A percentile compares a stretch with the other conserved stretches of the same genome.
These are phyloP conservation scores for Boletus vermiculosoides DNA, from an alignment of 768 basidiomycete species.

Conservation along the genomic window DNA sequence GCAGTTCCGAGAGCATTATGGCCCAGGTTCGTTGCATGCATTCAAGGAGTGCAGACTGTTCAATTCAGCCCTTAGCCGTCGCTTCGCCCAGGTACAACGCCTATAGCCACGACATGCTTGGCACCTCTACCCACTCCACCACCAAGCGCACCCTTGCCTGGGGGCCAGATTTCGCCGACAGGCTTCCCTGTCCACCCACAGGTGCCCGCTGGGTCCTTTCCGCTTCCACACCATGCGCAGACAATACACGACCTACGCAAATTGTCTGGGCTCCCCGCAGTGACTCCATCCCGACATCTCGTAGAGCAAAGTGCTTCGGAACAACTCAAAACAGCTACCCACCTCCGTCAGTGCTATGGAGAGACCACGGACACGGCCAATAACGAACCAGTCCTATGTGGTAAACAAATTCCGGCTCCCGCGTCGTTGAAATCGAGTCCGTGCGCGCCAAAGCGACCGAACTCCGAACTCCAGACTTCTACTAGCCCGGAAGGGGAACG, in stretches of 20 bases:
- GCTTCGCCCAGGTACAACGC: slow-evolving; percentile 8
- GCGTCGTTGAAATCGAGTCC: background rate
- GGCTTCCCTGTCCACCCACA: slow-evolving; percentile 14
- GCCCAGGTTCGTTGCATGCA: slow-evolving; percentile 19
- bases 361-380: background rate
- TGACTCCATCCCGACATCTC: slow-evolving; percentile 1
- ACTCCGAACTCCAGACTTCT: slow-evolving; percentile 7
- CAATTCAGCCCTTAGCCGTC: slow-evolving; percentile 10
- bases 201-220: slow-evolving; percentile 6
- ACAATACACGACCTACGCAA: background rate
- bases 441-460: slow-evolving; percentile 19
- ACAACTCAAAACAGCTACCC: background rate
- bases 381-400: background rate
- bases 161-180: slow-evolving; percentile 8
- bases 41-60: background rate
- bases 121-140: slow-evolving; percentile 24
- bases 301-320: slow-evolving; percentile 2
- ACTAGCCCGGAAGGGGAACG: slow-evolving; percentile 8
- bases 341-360: background rate
- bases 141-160: slow-evolving; percentile 5
- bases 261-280: slow-evolving; percentile 1
- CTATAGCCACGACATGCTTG: slow-evolving; percentile 16
- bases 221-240: slow-evolving; percentile 6
- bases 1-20: slow-evolving; percentile 17
- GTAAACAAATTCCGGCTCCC: background rate